A percentile compares a stretch with the other conserved stretches of the same genome.
Evolutionary conservation across 2,329 filamentous ascomycete genomes (phyloP).

Genomic region (Ophiostoma ips): DNA sequence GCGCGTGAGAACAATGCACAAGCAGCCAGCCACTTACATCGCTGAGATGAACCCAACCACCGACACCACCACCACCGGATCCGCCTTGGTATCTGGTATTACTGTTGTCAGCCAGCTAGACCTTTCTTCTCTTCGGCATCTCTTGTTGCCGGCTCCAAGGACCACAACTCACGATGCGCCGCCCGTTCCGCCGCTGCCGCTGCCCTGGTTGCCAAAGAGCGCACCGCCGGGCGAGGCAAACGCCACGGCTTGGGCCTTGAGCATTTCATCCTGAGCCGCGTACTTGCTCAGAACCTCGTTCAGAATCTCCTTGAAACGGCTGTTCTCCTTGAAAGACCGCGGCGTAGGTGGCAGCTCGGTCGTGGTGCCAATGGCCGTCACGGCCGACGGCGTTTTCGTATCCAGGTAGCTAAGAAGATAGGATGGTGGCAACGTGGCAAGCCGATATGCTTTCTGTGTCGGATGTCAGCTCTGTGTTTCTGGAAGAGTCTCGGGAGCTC

Average conservation of each 20-base stretch:
- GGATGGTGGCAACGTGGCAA: conserved; percentile 28
- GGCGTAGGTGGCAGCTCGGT: conserved; percentile 47
- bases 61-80: conserved; percentile 42
- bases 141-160: background rate
- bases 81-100: conserved; percentile 35
- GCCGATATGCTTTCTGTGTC: conserved; percentile 43
- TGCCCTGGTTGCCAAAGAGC: conserved; percentile 33
- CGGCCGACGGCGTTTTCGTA: conserved; percentile 37
- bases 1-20: background rate
- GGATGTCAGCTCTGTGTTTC: background rate
- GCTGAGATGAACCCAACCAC: conserved; percentile 52
- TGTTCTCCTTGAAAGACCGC: conserved; percentile 44
- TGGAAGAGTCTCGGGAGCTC: no score
- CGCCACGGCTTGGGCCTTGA: conserved; percentile 37
- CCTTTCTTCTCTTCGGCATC: no score
- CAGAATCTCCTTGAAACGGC: conserved; percentile 32
- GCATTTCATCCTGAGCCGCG: conserved; percentile 16
- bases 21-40: conserved; percentile 30
- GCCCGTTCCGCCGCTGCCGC: conserved; percentile 36
- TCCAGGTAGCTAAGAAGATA: conserved; percentile 48
- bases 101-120: background rate
- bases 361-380: conserved; percentile 45
- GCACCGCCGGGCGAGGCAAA: conserved; percentile 45
- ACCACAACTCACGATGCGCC: conserved; percentile 15
- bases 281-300: conserved; percentile 22